Evolutionary conservation across 1,284 basidiomycete species (phyloP).

Genomic region (Pyrrhoderma lamaoense): DNA sequence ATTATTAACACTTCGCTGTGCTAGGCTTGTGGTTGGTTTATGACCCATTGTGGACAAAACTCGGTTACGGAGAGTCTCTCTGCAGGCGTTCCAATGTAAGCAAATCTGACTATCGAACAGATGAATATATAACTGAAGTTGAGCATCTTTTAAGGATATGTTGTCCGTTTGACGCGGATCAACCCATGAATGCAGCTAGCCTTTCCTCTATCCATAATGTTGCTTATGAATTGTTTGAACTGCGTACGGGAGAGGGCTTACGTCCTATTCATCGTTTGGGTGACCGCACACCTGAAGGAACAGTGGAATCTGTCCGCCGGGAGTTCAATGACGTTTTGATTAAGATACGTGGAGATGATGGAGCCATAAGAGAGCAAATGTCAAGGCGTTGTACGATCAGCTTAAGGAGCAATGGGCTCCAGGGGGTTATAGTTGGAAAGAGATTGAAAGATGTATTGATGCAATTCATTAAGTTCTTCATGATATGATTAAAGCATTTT

Average conservation of each 20-base stretch:
- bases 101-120: constrained; percentile 1
- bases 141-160: constrained; percentile 21
- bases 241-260: constrained; percentile 22
- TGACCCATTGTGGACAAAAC: constrained; percentile 20
- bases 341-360: constrained; percentile 9
- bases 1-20: background rate
- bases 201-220: constrained; percentile 20
- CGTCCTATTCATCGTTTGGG: constrained; percentile 18
- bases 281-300: constrained; percentile 7
- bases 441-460: background rate
- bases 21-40: constrained; percentile 19
- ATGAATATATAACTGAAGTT: background rate
- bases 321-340: constrained; percentile 6
- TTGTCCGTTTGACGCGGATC: constrained; percentile 24
- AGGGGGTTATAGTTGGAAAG: constrained; percentile 4
- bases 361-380: constrained; percentile 9
- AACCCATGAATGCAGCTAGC: constrained; percentile 22
- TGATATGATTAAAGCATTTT: no score
- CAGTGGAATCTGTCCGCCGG: constrained; percentile 1
- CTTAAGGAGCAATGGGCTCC: constrained; percentile 5
- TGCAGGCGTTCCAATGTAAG: constrained; percentile 18
- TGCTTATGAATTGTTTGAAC: constrained; percentile 27
- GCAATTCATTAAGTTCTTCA: background rate
- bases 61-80: constrained; percentile 17
- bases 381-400: background rate